Evolutionary conservation across 2,329 filamentous ascomycete genomes (phyloP).

Genomic region (Venturia oleaginea): DNA sequence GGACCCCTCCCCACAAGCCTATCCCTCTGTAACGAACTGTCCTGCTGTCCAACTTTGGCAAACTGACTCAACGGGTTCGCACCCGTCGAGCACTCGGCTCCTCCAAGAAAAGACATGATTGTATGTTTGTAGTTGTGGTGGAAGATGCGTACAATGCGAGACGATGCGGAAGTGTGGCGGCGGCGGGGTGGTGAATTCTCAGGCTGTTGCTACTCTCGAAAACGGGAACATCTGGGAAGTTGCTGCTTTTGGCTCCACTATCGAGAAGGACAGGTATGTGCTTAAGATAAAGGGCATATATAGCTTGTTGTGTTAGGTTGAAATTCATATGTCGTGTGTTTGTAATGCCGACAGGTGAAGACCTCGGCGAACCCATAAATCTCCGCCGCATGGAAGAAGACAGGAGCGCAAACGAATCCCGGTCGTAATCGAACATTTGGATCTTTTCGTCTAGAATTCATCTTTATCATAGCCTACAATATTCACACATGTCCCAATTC

Average conservation of each 20-base stretch:
- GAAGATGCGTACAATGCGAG: not conserved
- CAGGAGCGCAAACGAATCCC: not conserved
- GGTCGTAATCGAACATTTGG: not conserved
- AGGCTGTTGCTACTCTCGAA: too few species aligned
- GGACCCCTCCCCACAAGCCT: constrained; percentile 70
- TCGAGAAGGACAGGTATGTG: not conserved
- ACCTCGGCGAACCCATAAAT: not conserved
- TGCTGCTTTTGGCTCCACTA: not conserved
- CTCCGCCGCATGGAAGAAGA: not conserved
- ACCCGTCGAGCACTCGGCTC: constrained; percentile 91
- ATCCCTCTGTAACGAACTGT: constrained; percentile 89
- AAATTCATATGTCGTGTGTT: not conserved
- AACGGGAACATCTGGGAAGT: too few species aligned
- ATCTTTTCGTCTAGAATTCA: not conserved
- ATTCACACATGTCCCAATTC: not conserved
- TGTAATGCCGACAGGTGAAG: not conserved
- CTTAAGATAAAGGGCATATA: not conserved
- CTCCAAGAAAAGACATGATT: constrained; percentile 87
- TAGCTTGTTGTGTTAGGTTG: not conserved
- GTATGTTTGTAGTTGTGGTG: not conserved
- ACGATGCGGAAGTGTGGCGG: constrained; percentile 3
- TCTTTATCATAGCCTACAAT: not conserved
- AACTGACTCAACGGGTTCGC: constrained; percentile 96
- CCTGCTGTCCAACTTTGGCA: constrained; percentile 92
- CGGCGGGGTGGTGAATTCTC: not conserved